These are phyloP conservation scores for Nasturtium officinale DNA, from an alignment of 345 rosid species.

Conservation along the genomic window DNA sequence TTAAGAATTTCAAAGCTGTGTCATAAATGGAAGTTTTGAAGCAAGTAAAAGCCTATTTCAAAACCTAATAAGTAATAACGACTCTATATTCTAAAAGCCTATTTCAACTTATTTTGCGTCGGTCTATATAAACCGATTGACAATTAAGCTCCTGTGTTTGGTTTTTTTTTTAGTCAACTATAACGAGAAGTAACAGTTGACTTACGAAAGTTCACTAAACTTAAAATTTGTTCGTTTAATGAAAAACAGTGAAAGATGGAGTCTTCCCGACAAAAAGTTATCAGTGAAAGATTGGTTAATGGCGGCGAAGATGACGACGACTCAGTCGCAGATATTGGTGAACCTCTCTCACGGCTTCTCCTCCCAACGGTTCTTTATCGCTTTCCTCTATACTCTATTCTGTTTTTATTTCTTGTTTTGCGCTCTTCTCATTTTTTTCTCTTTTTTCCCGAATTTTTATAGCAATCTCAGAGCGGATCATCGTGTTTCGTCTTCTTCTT, in stretches of 20 bases:
- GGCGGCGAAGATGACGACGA: constrained; percentile 28
- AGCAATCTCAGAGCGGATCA: constrained; percentile 21
- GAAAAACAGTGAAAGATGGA: background rate
- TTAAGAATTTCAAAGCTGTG: constrained; percentile 10
- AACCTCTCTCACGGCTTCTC: constrained; percentile 2
- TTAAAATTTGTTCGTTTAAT: background rate
- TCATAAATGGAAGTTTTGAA: background rate
- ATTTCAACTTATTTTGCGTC: background rate
- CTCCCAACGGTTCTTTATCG: constrained; percentile 24
- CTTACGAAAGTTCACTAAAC: background rate
- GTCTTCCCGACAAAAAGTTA: background rate
- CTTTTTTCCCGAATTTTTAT: background rate
- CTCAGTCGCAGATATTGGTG: constrained; percentile 25
- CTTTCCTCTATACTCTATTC: background rate
- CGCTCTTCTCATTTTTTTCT: too few relatives aligned
- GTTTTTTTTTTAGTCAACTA: background rate
- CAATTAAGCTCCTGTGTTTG: background rate
- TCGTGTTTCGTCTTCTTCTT: constrained; percentile 22
- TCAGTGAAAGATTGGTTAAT: background rate
- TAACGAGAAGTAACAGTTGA: background rate
- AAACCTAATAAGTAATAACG: background rate
- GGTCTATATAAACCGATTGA: background rate
- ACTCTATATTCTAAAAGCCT: constrained; percentile 6
- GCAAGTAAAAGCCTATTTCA: constrained; percentile 1
- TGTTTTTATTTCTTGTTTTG: background rate